Percentiles rank a stretch among this genome's conserved stretches.
Conservation (phyloP, 345 rosid genomes). For the Erodium maritimum region DNA sequence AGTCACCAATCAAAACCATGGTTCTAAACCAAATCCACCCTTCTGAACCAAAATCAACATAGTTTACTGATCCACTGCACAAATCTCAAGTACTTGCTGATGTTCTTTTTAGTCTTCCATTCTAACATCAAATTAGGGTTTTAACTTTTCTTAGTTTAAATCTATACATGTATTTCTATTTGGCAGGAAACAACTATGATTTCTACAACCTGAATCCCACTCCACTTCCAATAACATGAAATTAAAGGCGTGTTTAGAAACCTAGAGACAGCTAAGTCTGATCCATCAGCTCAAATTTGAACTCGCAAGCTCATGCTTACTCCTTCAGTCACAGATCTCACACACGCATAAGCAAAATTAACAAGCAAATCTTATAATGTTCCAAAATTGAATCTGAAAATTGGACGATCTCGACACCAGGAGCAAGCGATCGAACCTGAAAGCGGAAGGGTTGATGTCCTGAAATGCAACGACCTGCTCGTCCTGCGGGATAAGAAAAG, state of each 20-base stretch:
- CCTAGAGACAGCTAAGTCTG: not conserved
- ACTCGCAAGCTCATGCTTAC: not conserved
- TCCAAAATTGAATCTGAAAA: not conserved
- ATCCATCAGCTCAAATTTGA: not conserved
- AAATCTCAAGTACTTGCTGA: not conserved
- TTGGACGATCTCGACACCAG: not conserved
- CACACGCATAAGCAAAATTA: not conserved
- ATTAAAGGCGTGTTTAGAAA: not conserved
- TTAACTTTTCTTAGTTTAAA: no score
- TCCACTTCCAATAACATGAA: no score
- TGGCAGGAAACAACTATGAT: not conserved
- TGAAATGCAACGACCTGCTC: constrained; percentile 73
- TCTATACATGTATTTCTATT: not conserved
- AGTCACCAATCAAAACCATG: not conserved
- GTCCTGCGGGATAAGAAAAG: constrained; percentile 41
- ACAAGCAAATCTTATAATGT: not conserved
- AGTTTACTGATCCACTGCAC: not conserved
- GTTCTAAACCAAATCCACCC: not conserved
- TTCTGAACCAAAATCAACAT: not conserved
- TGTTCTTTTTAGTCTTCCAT: not conserved
- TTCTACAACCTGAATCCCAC: not conserved
- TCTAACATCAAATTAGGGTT: no score
- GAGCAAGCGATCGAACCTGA: constrained; percentile 32
- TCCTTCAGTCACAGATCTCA: not conserved
- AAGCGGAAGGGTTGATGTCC: constrained; percentile 73